A percentile compares a stretch with the other conserved stretches of the same genome.
Evolutionary conservation across 306 rosid species (phyloP).

Genomic region (Spatholobus suberectus): DNA sequence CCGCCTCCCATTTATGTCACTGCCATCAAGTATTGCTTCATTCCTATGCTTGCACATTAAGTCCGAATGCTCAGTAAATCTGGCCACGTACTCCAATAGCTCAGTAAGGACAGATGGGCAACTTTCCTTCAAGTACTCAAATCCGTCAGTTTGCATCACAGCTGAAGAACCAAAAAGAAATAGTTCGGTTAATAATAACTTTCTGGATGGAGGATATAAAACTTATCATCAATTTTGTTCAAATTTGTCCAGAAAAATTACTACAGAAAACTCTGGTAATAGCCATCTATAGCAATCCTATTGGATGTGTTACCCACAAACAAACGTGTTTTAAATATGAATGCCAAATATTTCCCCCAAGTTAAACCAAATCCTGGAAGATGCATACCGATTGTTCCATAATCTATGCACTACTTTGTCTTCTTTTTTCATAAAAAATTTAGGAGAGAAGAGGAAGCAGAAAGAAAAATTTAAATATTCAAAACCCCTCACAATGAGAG

Average conservation of each 20-base stretch:
- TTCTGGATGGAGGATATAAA: neutral
- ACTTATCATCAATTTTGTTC: neutral
- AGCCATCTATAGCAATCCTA: neutral
- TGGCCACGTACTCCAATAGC: constrained; percentile 86
- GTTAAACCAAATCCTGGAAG: constrained; percentile 18
- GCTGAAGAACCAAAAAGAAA: constrained; percentile 51
- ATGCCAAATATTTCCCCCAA: neutral
- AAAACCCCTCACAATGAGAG: no score
- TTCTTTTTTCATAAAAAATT: neutral
- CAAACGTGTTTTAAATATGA: neutral
- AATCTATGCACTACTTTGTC: neutral
- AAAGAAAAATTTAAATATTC: neutral
- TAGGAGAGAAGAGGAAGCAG: constrained; percentile 13
- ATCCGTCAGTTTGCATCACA: constrained; percentile 94
- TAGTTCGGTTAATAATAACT: constrained; percentile 12
- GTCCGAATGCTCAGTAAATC: constrained; percentile 73
- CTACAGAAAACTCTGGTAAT: neutral
- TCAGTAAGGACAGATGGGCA: constrained; percentile 85
- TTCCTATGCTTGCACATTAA: constrained; percentile 64
- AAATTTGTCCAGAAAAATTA: neutral
- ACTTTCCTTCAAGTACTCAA: constrained; percentile 86
- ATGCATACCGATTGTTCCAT: neutral
- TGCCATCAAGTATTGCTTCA: constrained; percentile 78
- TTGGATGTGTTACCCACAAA: neutral
- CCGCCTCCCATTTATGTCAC: constrained; percentile 87